Evolutionary conservation across 148 eudicot species (phyloP).

Genomic region (Vaccinium corymbosum): DNA sequence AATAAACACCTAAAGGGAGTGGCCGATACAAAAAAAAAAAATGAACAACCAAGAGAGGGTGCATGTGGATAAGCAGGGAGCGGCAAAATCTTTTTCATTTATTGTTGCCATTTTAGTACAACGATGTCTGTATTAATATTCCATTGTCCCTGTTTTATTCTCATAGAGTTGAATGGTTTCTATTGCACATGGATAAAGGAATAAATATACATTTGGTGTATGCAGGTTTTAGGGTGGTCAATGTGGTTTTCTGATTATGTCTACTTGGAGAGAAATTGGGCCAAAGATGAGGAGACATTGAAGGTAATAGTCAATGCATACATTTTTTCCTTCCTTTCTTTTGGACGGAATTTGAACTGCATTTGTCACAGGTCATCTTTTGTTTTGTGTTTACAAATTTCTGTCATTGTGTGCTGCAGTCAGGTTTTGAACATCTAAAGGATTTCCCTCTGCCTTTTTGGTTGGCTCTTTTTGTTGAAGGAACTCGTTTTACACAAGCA

Average conservation of each 20-base stretch:
- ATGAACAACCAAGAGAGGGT: not conserved
- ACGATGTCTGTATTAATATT: not conserved
- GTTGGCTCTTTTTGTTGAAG: slow-evolving; percentile 94
- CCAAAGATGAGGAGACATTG: slow-evolving; percentile 70
- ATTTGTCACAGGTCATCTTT: slow-evolving; percentile 59
- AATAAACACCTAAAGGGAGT: not conserved
- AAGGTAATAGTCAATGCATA: slow-evolving; percentile 38
- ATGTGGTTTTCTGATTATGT: slow-evolving; percentile 96
- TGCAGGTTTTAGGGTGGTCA: slow-evolving; percentile 96
- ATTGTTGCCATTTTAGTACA: not conserved
- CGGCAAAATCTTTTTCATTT: not conserved
- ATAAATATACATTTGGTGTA: not conserved
- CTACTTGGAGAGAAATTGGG: slow-evolving; percentile 90
- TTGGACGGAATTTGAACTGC: slow-evolving; percentile 4
- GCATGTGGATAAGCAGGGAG: not conserved
- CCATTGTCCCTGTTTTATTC: not conserved
- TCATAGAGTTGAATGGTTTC: not conserved
- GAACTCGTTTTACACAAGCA: slow-evolving; percentile 73
- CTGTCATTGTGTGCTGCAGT: slow-evolving; percentile 39
- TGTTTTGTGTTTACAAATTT: not conserved
- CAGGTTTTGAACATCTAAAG: slow-evolving; percentile 59
- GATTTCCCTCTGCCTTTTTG: slow-evolving; percentile 91
- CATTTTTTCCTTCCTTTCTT: not conserved
- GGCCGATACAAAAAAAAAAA: not conserved
- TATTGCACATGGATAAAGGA: not conserved